Conservation (phyloP, 1,284 basidiomycete genomes). For the Ceratobasidium sp. region DNA sequence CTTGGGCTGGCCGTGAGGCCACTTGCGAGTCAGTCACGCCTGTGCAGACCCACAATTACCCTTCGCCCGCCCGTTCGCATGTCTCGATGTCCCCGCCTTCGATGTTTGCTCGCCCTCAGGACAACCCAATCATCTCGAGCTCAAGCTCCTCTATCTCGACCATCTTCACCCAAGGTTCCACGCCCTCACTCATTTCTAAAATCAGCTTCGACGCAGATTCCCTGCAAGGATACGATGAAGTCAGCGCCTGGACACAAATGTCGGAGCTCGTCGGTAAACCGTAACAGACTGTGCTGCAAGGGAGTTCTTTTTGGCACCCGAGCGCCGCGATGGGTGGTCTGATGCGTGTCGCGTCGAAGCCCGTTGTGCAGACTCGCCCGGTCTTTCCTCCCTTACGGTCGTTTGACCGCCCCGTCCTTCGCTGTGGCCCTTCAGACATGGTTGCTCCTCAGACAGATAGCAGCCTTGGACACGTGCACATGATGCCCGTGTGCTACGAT, state of each 20-base stretch:
- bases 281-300: conserved; percentile 16
- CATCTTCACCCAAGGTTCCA: conserved; percentile 7
- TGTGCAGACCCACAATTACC: neutral
- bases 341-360: conserved; percentile 15
- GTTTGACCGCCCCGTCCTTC: neutral
- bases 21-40: neutral
- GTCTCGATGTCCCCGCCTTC: neutral
- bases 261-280: neutral
- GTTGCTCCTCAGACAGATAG: no score
- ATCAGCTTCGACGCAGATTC: neutral
- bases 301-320: conserved; percentile 10
- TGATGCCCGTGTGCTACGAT: no score
- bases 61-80: neutral
- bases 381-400: neutral
- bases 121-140: neutral
- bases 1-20: conserved; percentile 74
- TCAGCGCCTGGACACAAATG: conserved; percentile 5
- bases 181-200: conserved; percentile 7
- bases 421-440: no score
- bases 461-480: no score
- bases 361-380: conserved; percentile 12
- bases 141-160: neutral
- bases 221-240: conserved; percentile 8
- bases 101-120: neutral
- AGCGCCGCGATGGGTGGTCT: conserved; percentile 12